Evolutionary conservation across 73 alveolate genomes (phyloP).

Genomic region (Paramecium bursaria): DNA sequence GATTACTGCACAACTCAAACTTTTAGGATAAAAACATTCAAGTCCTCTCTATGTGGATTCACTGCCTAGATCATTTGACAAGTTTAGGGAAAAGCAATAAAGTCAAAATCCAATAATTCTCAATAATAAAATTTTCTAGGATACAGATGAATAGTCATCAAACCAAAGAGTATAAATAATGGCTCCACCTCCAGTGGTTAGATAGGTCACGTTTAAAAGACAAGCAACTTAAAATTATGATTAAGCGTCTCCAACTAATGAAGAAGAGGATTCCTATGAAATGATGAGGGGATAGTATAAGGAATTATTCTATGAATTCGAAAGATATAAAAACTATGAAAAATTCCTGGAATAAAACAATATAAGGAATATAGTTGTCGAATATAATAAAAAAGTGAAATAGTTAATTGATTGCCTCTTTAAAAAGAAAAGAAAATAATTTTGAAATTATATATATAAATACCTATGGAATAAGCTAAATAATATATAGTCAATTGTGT

Average conservation of each 20-base stretch:
- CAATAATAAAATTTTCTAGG: not conserved
- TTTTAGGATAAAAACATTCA: no score
- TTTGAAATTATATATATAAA: no score
- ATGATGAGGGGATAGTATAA: slow-evolving; percentile 8
- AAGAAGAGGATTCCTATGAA: not conserved
- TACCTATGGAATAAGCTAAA: slow-evolving; percentile 65
- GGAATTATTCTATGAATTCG: slow-evolving; percentile 32
- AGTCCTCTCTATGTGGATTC: no score
- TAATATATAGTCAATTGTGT: slow-evolving; percentile 61
- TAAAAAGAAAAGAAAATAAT: no score
- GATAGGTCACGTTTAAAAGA: not conserved
- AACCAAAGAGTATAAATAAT: not conserved
- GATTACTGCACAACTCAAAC: no score
- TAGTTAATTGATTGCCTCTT: no score
- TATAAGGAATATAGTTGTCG: no score
- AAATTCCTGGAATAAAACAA: slow-evolving; percentile 7
- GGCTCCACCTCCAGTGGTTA: not conserved
- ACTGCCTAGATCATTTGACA: no score
- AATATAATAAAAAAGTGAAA: no score
- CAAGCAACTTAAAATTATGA: not conserved
- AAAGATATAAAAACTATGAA: slow-evolving; percentile 31
- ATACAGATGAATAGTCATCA: not conserved
- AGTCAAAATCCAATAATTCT: no score
- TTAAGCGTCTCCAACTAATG: not conserved
- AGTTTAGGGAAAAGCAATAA: no score